A percentile compares a stretch with the other conserved stretches of the same genome.
Conservation (phyloP, 768 basidiomycete species). For the Amanita molliuscula region DNA sequence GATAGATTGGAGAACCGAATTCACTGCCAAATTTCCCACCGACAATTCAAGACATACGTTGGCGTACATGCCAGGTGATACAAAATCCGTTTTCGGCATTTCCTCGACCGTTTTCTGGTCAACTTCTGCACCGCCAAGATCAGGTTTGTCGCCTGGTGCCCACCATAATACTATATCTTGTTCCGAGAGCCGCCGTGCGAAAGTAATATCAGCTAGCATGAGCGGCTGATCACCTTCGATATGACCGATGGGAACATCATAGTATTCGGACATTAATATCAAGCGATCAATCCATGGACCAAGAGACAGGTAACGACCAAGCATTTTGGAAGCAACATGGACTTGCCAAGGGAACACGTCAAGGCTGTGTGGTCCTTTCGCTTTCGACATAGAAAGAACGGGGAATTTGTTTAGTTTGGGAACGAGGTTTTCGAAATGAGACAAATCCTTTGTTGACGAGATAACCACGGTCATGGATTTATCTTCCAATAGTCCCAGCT, state of each 20-base stretch:
- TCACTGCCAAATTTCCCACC: constrained; percentile 86
- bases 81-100: constrained; percentile 75
- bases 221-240: constrained; percentile 85
- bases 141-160: constrained; percentile 82
- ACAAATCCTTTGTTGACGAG: constrained; percentile 77
- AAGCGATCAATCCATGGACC: constrained; percentile 75
- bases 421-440: constrained; percentile 68
- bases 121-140: constrained; percentile 88
- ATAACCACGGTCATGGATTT: constrained; percentile 69
- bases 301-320: constrained; percentile 69
- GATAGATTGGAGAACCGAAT: constrained; percentile 88
- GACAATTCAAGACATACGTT: constrained; percentile 90
- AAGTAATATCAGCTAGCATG: constrained; percentile 82
- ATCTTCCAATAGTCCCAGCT: constrained; percentile 67
- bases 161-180: constrained; percentile 97
- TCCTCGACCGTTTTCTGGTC: constrained; percentile 74
- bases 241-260: constrained; percentile 89
- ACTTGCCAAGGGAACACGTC: constrained; percentile 88
- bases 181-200: constrained; percentile 75
- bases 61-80: constrained; percentile 76
- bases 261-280: constrained; percentile 76
- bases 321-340: constrained; percentile 73
- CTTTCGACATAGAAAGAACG: constrained; percentile 75
- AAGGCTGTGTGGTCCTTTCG: constrained; percentile 60
- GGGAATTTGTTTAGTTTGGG: constrained; percentile 79